Base-by-base conservation (phyloP, 2,329 filamentous ascomycete genomes). In the Aureobasidium sp. region DNA sequence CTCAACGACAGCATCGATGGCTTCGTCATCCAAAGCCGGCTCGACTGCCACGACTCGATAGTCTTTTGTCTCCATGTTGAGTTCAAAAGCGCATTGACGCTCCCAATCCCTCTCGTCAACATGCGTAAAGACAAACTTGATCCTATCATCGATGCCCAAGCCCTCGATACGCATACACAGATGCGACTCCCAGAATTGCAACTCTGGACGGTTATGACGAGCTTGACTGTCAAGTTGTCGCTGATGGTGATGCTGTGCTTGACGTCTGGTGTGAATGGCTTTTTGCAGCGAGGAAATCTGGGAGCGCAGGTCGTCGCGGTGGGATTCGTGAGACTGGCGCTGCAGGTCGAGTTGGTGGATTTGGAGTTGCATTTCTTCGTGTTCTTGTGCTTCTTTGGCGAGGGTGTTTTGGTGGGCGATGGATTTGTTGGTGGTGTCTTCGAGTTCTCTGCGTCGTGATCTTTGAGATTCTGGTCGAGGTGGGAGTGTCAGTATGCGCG, bases 111-210 rank as follows among this genome's bases (percentile, higher is more conserved):
- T 81, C 72, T 95, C 89, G 65, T 94, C 83, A 40, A 97, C 76
- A 68, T 94, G 88, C 24, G 83, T 86, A 66, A 89, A 98, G 2
- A 93, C 80, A 67, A 98, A 95, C 69, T 91, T 91, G 61, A 98
- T 75, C 22, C 87, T 79, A 70, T 96, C 90, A 58, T 88, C 84
- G 14, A 62, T 58, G 4, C 65, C 64, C 81, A 80, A 1, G 88
- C 90, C 0, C 88, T 97, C 91, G 64, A 98, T 94, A 56, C 86
- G 78, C 66, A 97, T 70, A 55, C 91, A 90, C 56, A 98, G 74
- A 66, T 91, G 93, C 52, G 85, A 86, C 67, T 95, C 87, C 93
- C 93, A 98, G 67, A 97, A 97, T 61, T 90, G 87, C 40, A 98
- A 78, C 73, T 98, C 93, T 0, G 93, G 93, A 38, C 88, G 80